Evolutionary conservation across 352 stramenopile genomes (phyloP).

Genomic region (Halophytophthora polymorphica): DNA sequence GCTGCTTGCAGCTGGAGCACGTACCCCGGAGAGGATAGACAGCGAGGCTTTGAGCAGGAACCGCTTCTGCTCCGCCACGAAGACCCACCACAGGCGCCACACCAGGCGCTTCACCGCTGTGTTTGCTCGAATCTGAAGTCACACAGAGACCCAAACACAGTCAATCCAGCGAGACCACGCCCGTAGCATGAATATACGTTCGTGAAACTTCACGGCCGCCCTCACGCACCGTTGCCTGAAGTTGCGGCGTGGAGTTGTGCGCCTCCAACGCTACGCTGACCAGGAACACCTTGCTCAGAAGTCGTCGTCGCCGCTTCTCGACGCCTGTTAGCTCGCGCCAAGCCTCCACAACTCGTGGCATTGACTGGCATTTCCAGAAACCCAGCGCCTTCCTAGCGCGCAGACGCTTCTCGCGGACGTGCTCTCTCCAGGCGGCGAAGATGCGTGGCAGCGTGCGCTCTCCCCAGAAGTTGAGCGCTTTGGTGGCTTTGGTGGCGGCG

Average conservation of each 20-base stretch:
- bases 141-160: neutral
- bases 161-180: too few species aligned
- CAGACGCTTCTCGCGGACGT: constrained; percentile 33
- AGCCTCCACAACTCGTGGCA: constrained; percentile 53
- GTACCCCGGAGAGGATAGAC: constrained; percentile 66
- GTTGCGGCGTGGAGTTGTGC: constrained; percentile 64
- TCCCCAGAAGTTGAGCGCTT: constrained; percentile 63
- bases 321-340: constrained; percentile 35
- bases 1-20: constrained; percentile 1
- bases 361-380: constrained; percentile 68
- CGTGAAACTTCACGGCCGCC: too few species aligned
- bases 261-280: constrained; percentile 57
- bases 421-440: constrained; percentile 43
- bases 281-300: constrained; percentile 60
- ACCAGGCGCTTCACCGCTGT: constrained; percentile 36
- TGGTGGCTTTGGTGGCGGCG: constrained; percentile 30
- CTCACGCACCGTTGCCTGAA: constrained; percentile 38
- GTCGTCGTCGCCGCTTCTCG: constrained; percentile 26
- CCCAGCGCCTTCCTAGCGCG: constrained; percentile 54
- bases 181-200: too few species aligned
- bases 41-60: constrained; percentile 70
- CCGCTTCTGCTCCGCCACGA: constrained; percentile 52
- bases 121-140: constrained; percentile 41
- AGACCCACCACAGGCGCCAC: constrained; percentile 47
- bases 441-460: constrained; percentile 44